Base-by-base conservation (phyloP, 805 yeast genomes). In the Sugiyamaella boreocaroliniensis region DNA sequence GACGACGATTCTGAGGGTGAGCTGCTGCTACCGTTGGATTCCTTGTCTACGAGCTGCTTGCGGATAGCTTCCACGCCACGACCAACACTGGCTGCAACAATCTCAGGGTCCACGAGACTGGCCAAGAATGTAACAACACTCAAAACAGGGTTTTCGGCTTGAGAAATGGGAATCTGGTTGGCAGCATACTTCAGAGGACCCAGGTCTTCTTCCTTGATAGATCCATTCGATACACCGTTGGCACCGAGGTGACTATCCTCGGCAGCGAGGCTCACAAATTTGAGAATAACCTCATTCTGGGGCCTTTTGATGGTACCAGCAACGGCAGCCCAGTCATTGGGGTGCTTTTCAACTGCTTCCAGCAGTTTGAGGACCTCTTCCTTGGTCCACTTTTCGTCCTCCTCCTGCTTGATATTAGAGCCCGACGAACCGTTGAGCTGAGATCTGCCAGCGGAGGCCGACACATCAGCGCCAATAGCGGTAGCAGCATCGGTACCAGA, bases 91-190 rank as follows among this genome's bases (percentile, higher is more conserved):
- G 90, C 89, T 52, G 82, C 81, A 0, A 92, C 96, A 19, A 86
- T 86, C 42, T 84, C 85, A 11, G 92, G 85, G 62, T 92, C 97
- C 15, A 89, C 95, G 48, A 90, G 70, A 40, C 88, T 83, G 0
- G 90, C 82, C 69, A 93, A 73, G 68, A 90, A 93, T 12, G 96
- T 84, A 57, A 93, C 77, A n/a, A 95, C 92, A 40, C 95, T 85
- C 72, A 93, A 77, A 2, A 93, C 89, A 1, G 99, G 99, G 68
- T 93, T 93, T 61, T 93, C 98, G 29, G 84, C 80, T 44, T 88
- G 79, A 40, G 88, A 80, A 48, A 87, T 84, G 12, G 98, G 96
- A 48, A 92, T 76, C 66, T 88, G 85, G 48, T 63, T 61, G 2
- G 95, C 85, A 4, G 92, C 83, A 67, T 79, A 89, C 64, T 83